Evolutionary conservation across 2,329 filamentous ascomycete species (phyloP), one percentile per base, ranked within the genome.

Genomic region (Raffaelea deltoideospora): DNA sequence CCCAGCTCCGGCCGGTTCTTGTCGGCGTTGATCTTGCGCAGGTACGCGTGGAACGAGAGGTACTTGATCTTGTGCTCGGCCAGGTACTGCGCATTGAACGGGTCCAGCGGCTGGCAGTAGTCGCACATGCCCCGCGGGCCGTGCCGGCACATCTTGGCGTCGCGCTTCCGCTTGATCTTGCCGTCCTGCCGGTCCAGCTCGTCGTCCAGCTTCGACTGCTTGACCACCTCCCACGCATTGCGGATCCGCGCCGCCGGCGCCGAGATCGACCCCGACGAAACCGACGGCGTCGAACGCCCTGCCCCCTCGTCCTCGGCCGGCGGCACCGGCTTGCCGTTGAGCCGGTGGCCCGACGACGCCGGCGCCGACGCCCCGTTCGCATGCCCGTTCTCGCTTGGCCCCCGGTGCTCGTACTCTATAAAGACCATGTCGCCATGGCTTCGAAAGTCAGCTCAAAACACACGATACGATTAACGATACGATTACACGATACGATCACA

Each of bases 31-130:
- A 94, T 79, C 57, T 98, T 98, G 46, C 87, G 77, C 32, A 98
- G 68, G 55, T 96, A 79, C 5, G 87, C 82, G 58, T 98, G 90
- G 60, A 96, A 95, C 0, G 90, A 96, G 21, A 90, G 68, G 57
- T 98, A 93, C 58, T 98, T 98, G 69, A 98, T 95, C 68, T 95
- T 95, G 67, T 88, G 92, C 49, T 98, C 88, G 22, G 75, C 73
- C 15, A 98, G 69, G 50, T 95, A 95, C 38, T 76, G 76, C n/a
- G 79, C 58, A 51, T 92, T 79, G 58, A 93, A 98, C 1, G 90
- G 90, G 52, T 98, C 90, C 35, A 96, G 62, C 0, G 92, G 92
- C 74, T 93, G 93, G 62, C 90, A 98, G 60, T 95, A 92, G 60
- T 98, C 90, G 58, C 90, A 98, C 90, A 98, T 98, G 55, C 90